Evolutionary conservation across 345 rosid genomes (phyloP), one percentile per base, ranked within the genome.

Genomic region (Carallia pectinifolia): DNA sequence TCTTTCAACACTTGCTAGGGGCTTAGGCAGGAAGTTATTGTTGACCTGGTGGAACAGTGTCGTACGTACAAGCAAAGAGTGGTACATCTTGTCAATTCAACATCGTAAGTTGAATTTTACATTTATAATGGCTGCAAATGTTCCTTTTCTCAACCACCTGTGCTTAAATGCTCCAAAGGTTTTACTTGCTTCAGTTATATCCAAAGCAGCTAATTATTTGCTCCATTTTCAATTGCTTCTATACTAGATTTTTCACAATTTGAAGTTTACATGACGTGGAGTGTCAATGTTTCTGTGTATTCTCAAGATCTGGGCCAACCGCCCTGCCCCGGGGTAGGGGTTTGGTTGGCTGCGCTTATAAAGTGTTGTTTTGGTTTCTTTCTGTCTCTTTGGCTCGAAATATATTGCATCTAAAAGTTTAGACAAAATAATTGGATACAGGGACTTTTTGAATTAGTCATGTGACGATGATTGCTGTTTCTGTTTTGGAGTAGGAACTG

Each of bases 21-120:
- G 37, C 80, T 96, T 70, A 87, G 90, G 85, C 96, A 96, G 85
- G 99, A 96, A 77, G 98, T 92, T 73, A 88, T 96, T 75, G 89
- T 90, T 66, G 99, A 96, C 81, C 81, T 96, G 81, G 98, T 96
- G 81, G 98, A 88, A 6, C 99, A 96, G 76, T 96, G 99, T 71
- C 97, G 96, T 59, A 82, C 92, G 7, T 96, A 89, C 87, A 96
- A 96, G 80, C 96, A 90, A 83, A 88, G 99, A 82, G 97, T 90
- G 59, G 98, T 96, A 68, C 99, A 96, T 81, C 92, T 96, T 67
- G 99, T 92, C 63, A 92, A 96, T 85, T 96, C 99, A 33, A 89
- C 99, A 73, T 71, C 92, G 98, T 96, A 85, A 85, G 96, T 82
- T 68, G 56, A 77, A 67, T 36, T 62, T 70, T 74, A 16, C 34